Base-by-base conservation (phyloP, 176 grass and related monocot genomes). In the Rhipidocladum racemiflorum region DNA sequence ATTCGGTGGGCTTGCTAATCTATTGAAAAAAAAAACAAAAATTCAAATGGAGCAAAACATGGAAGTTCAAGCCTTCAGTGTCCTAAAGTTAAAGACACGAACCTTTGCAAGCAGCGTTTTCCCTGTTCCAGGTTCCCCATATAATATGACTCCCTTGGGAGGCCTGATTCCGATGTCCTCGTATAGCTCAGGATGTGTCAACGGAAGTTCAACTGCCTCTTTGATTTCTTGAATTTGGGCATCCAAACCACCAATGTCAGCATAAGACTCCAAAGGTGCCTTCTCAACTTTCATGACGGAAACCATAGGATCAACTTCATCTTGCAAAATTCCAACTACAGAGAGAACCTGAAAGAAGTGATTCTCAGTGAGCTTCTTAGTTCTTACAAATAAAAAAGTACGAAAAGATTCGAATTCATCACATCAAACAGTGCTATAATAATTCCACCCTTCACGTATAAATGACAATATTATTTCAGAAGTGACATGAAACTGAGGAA, bases 281-380 rank as follows among this genome's bases (percentile, higher is more conserved):
- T 94, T 94, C 65, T 94, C 92, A 48, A 94, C 89, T 87, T 94
- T 94, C 92, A 94, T 94, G 32, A 94, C 89, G 60, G 92, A 94
- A 80, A 94, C 89, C 89, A 94, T 94, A 20, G 92, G 92, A 81
- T 94, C 92, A 77, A 91, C 92, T 45, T 94, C 89, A 66, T 91
- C 89, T 87, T 91, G 92, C 65, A 94, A 82, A 87, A 91, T 91
- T 69, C 92, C 92, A 25, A 94, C 92, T 36, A 91, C 92, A n/a
- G 89, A 94, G 70, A 94, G 76, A 84, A 94, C 89, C 89, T 94
- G 61, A 74, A 9, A 87, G 73, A 80, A 72, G 71, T 14, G 27
- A 32, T 49, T 60, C 20, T 56, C 11, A 46, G 57, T 65, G 61
- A 40, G n/a, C 5, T 71, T 61, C 27, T 13, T n/a, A 71, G 7